These are phyloP conservation scores for Trichoderma gracile DNA, from an alignment of 2,329 filamentous ascomycete genomes.

Conservation along the genomic window DNA sequence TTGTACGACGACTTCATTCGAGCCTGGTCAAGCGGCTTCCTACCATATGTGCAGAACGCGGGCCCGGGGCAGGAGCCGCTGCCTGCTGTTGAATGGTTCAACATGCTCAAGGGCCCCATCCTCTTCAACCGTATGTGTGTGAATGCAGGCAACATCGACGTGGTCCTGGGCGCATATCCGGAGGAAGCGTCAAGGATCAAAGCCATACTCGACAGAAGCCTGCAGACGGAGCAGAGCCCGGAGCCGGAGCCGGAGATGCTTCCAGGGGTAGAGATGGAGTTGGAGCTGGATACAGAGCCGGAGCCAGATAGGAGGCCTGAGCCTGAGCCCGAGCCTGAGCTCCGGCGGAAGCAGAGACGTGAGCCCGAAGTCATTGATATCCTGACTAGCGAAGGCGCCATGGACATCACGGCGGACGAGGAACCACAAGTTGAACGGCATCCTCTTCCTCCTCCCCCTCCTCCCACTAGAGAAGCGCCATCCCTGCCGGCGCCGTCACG, in stretches of 20 bases:
- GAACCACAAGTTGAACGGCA: neutral
- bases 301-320: neutral
- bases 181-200: slow-evolving; percentile 35
- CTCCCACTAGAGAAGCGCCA: slow-evolving; percentile 1
- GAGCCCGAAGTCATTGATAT: neutral
- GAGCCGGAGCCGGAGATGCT: neutral
- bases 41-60: slow-evolving; percentile 42
- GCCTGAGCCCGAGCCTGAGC: neutral
- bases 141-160: slow-evolving; percentile 39
- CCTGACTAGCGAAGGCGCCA: neutral
- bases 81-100: slow-evolving; percentile 47
- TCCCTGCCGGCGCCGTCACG: slow-evolving; percentile 6
- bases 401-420: slow-evolving; percentile 9
- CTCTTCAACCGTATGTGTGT: slow-evolving; percentile 40
- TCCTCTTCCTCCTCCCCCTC: neutral
- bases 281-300: neutral
- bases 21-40: slow-evolving; percentile 45
- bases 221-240: neutral
- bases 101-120: slow-evolving; percentile 34
- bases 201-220: slow-evolving; percentile 25
- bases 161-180: slow-evolving; percentile 40
- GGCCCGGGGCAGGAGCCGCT: slow-evolving; percentile 35
- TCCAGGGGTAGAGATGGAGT: neutral
- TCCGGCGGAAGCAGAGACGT: neutral
- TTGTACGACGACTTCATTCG: slow-evolving; percentile 57